Conservation (phyloP, 345 rosid species). For the Populus euphratica region DNA sequence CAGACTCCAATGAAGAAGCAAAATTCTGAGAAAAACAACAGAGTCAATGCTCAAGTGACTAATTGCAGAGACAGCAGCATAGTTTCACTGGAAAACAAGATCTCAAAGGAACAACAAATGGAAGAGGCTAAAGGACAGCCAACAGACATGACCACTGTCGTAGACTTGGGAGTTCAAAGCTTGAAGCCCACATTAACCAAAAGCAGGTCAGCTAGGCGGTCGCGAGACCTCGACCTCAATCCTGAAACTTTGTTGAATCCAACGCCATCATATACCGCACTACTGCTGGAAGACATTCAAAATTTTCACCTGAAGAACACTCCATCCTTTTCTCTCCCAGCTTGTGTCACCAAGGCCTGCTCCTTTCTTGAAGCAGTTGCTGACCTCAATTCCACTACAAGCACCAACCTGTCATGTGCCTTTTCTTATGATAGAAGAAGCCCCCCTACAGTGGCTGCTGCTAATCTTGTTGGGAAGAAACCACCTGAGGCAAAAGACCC, state of each 20-base stretch:
- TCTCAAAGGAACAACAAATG: constrained; percentile 27
- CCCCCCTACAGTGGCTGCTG: constrained; percentile 8
- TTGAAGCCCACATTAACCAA: constrained; percentile 48
- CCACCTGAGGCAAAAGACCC: constrained; percentile 42
- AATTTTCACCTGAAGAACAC: constrained; percentile 76
- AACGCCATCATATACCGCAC: constrained; percentile 54
- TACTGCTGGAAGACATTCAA: constrained; percentile 85
- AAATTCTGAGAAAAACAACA: constrained; percentile 26
- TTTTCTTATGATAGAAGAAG: constrained; percentile 30
- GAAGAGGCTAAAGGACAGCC: constrained; percentile 36
- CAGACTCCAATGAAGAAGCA: constrained; percentile 34
- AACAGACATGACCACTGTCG: not conserved
- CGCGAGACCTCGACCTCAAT: constrained; percentile 64
- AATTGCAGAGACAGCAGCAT: constrained; percentile 26
- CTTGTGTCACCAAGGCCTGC: constrained; percentile 69
- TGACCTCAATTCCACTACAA: constrained; percentile 70
- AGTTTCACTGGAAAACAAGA: constrained; percentile 18
- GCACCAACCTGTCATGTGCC: constrained; percentile 39
- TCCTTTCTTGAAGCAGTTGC: constrained; percentile 82
- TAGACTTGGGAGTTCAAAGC: constrained; percentile 22
- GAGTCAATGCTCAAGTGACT: constrained; percentile 26
- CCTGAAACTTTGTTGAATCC: constrained; percentile 52
- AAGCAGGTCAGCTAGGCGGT: constrained; percentile 70
- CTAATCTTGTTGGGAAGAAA: constrained; percentile 30
- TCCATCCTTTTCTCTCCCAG: constrained; percentile 42